Conservation (phyloP, 768 basidiomycete species). For the Leccinum aurantiacum region DNA sequence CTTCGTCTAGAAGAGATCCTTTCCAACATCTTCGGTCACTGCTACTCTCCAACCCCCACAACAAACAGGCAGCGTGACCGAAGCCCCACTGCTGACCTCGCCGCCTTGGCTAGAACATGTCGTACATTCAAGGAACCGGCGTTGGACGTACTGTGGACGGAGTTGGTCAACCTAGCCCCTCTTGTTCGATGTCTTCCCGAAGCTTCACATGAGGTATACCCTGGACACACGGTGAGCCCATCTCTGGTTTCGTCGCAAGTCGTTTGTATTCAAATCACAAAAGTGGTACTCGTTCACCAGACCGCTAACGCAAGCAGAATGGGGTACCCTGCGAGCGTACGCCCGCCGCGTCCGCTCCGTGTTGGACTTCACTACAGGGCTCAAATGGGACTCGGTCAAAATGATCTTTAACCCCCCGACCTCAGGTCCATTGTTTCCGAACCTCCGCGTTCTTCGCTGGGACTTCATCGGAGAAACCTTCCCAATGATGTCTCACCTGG, state of each 20-base stretch:
- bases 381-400: conserved; percentile 15
- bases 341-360: conserved; percentile 9
- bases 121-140: conserved; percentile 21
- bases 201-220: neutral
- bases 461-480: conserved; percentile 18
- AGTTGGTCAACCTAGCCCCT: conserved; percentile 13
- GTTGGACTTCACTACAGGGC: conserved; percentile 12
- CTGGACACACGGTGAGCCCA: conserved; percentile 2
- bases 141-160: conserved; percentile 18
- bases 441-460: conserved; percentile 23
- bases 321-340: conserved; percentile 7
- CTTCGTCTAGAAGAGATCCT: conserved; percentile 13
- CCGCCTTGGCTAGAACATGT: conserved; percentile 17
- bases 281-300: conserved; percentile 11
- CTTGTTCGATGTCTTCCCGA: conserved; percentile 14
- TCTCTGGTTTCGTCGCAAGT: neutral
- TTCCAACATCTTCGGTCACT: conserved; percentile 13
- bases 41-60: neutral
- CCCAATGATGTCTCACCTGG: conserved; percentile 16
- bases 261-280: neutral
- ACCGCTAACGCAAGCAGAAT: conserved; percentile 4
- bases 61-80: neutral
- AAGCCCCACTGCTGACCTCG: conserved; percentile 9
- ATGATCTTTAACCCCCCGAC: conserved; percentile 16
- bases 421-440: conserved; percentile 18